Conservation (phyloP, 208 protist species). For the Tritrichomonas musculus region DNA sequence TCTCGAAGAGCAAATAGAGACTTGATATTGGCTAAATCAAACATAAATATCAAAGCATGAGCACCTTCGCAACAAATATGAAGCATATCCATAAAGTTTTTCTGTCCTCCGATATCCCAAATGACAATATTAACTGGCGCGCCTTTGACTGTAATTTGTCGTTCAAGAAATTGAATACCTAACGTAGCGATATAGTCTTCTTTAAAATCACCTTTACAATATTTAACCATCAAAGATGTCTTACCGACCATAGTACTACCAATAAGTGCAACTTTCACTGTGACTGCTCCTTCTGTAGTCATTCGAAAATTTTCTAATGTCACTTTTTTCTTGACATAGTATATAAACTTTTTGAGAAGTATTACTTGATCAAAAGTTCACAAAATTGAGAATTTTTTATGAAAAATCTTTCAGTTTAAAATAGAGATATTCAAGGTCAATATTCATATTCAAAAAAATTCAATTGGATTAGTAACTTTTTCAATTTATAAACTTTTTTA, state of each 20-base stretch:
- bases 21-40: conserved; percentile 16
- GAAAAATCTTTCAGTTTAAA: too few species aligned
- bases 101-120: conserved; percentile 31
- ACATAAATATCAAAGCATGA: conserved; percentile 24
- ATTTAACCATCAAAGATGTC: conserved; percentile 58
- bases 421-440: too few species aligned
- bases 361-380: too few species aligned
- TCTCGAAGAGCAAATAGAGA: not conserved
- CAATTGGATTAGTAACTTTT: too few species aligned
- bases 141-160: not conserved
- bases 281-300: not conserved
- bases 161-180: conserved; percentile 36
- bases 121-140: conserved; percentile 27
- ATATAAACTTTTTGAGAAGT: too few species aligned
- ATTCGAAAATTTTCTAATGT: not conserved
- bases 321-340: too few species aligned
- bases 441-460: too few species aligned
- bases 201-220: conserved; percentile 54
- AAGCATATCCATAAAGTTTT: conserved; percentile 22
- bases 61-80: conserved; percentile 16
- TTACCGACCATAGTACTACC: conserved; percentile 45
- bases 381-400: too few species aligned
- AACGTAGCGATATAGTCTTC: conserved; percentile 60
- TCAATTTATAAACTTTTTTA: too few species aligned
- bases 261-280: conserved; percentile 25